phyloP scores from a whole-genome alignment of 306 rosid genomes.

The Ceratonia siliqua region DNA sequence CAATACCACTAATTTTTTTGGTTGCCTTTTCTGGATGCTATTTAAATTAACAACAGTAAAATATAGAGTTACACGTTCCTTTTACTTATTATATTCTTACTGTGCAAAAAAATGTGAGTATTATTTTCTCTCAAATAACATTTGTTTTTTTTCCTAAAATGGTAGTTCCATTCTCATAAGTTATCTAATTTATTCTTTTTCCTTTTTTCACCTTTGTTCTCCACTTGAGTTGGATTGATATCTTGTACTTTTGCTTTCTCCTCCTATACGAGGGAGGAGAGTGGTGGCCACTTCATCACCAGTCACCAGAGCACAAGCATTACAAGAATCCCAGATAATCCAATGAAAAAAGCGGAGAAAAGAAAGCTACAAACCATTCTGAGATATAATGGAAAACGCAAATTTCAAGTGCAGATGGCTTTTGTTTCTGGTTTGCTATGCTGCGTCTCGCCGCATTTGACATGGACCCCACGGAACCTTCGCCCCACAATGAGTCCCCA shows the following conservation, averaged over 20 bases:
- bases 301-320: conserved; percentile 15
- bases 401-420: conserved; percentile 22
- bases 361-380: neutral
- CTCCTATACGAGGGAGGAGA: conserved; percentile 27
- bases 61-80: no score
- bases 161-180: no score
- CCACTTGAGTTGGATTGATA: conserved; percentile 17
- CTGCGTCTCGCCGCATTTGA: conserved; percentile 81
- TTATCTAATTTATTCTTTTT: no score
- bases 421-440: conserved; percentile 34
- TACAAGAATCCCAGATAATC: conserved; percentile 14
- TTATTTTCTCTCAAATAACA: no score
- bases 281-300: conserved; percentile 43
- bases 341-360: neutral
- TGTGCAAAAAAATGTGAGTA: no score
- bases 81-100: no score
- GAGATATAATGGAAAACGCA: conserved; percentile 13
- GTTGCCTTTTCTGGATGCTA: no score
- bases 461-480: conserved; percentile 57
- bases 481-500: conserved; percentile 32
- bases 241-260: neutral
- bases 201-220: neutral
- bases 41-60: no score
- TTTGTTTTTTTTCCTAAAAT: no score
- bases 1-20: no score